phyloP scores from a whole-genome alignment of 176 grass and related monocot species.

The Secale cereale region DNA sequence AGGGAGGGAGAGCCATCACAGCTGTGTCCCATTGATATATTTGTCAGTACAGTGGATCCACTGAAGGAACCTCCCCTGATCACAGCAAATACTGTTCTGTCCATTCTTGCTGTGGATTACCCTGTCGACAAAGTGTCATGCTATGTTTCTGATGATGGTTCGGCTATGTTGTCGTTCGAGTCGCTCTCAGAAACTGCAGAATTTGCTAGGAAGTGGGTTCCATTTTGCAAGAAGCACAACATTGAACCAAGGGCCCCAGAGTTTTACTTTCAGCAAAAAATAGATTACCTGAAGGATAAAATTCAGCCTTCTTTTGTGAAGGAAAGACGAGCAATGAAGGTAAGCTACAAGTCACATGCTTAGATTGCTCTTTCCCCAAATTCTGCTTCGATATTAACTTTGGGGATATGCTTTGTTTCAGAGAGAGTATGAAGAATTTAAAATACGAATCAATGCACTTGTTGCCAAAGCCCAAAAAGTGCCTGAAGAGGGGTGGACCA shows the following conservation, averaged over 20 bases:
- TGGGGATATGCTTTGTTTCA: slow-evolving; percentile 38
- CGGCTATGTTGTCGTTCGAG: slow-evolving; percentile 85
- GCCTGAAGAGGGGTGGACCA: slow-evolving; percentile 98
- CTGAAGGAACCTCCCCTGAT: slow-evolving; percentile 85
- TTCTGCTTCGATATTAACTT: slow-evolving; percentile 17
- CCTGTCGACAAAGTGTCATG: slow-evolving; percentile 92
- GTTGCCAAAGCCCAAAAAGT: slow-evolving; percentile 98
- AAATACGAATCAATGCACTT: slow-evolving; percentile 94
- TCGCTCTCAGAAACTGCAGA: slow-evolving; percentile 76
- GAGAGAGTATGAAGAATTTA: slow-evolving; percentile 99
- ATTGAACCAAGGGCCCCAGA: slow-evolving; percentile 89
- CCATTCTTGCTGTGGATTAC: slow-evolving; percentile 86
- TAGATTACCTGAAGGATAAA: slow-evolving; percentile 97
- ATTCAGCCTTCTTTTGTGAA: slow-evolving; percentile 98
- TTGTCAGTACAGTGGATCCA: slow-evolving; percentile 95
- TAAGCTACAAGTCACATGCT: slow-evolving; percentile 34
- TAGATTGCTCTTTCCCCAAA: slow-evolving; percentile 3
- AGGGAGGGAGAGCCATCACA: slow-evolving; percentile 92
- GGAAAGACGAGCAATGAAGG: slow-evolving; percentile 99
- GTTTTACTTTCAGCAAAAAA: slow-evolving; percentile 98
- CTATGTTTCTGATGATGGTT: slow-evolving; percentile 95
- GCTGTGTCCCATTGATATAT: slow-evolving; percentile 76
- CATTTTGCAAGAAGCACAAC: slow-evolving; percentile 84
- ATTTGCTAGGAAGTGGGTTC: slow-evolving; percentile 93
- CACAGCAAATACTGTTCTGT: slow-evolving; percentile 85